Base-by-base conservation (phyloP, 192 early-diverging fungal species). In the Coemansia reversa region DNA sequence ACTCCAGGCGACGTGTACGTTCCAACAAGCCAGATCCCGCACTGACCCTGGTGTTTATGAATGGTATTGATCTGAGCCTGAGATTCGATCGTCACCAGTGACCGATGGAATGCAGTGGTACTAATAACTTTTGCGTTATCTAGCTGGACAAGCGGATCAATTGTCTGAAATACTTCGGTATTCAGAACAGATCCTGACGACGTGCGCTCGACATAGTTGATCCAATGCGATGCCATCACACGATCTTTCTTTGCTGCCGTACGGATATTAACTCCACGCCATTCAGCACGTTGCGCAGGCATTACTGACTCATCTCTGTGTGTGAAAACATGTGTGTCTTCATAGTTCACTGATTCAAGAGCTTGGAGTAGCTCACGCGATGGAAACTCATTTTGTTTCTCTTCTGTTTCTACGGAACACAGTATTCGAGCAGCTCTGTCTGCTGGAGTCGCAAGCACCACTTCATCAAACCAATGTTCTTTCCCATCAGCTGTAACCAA, bases 1-100 rank as follows among this genome's bases (percentile, higher is more conserved):
- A 88, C 79, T 27, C 86, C 86, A 1, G 85, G 86, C 59, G 84
- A 75, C 8, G 83, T 75, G 51, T 88, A 88, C 7, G 82, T 69
- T 30, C 86, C 86, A 4, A 87, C 86, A 24, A 87, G 60, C 81
- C 82, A 87, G n/a, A 86, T 55, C 3, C 66, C 66, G 22, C 63
- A 47, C 19, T 67, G 53, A 19, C 80, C 74, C 24, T 79, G 81
- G 3, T 58, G 35, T 3, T 48, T 28, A 56, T 86, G 70, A 7
- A 88, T 30, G 8, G 62, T 66, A 42, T 87, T 75, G 24, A 88
- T 75, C 1, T 70, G 68, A 25, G 56, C 67, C 70, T 83, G 81
- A 18, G 86, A 86, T 9, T 76, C 81, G 5, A 79, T 66, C 19
- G 85, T 86, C 18, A 86, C 73, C 20, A 86, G 74, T 29, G 85